phyloP scores from a whole-genome alignment of 192 early-diverging fungal genomes.

The Umbelopsis isabellina region DNA sequence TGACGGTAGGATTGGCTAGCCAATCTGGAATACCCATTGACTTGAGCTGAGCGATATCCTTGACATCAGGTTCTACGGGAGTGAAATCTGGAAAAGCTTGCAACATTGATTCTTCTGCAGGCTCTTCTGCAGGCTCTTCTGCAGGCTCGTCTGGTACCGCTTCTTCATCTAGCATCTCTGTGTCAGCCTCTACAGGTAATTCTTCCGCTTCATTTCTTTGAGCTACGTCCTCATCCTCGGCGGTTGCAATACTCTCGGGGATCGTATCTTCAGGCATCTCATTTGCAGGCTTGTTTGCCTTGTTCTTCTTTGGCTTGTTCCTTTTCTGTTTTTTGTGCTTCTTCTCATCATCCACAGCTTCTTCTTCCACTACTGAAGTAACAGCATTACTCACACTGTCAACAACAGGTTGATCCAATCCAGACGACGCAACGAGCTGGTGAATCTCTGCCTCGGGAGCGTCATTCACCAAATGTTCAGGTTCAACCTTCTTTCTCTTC shows the following conservation, averaged over 20 bases:
- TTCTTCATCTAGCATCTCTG: constrained; percentile 15
- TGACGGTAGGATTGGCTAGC: constrained; percentile 79
- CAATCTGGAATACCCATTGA: constrained; percentile 86
- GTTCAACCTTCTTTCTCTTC: constrained; percentile 37
- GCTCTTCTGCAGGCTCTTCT: constrained; percentile 15
- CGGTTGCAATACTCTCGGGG: not conserved
- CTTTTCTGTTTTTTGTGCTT: constrained; percentile 24
- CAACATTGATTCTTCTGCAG: constrained; percentile 23
- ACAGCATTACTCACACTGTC: not conserved
- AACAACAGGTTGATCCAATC: not conserved
- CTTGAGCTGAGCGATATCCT: constrained; percentile 48
- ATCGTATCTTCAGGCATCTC: not conserved
- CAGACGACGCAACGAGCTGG: not conserved
- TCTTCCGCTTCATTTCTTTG: constrained; percentile 11
- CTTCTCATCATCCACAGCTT: constrained; percentile 30
- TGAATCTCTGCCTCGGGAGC: not conserved
- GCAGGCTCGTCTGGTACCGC: constrained; percentile 9
- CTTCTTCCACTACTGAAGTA: not conserved
- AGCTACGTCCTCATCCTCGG: not conserved
- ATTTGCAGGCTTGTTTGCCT: constrained; percentile 35
- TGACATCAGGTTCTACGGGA: constrained; percentile 35
- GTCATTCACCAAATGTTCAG: constrained; percentile 4
- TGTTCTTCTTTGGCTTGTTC: constrained; percentile 36
- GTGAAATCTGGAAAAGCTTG: constrained; percentile 52
- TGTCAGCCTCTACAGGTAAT: not conserved